Evolutionary conservation across 805 yeast genomes (phyloP).

Genomic region (Kluyveromyces siamensis): DNA sequence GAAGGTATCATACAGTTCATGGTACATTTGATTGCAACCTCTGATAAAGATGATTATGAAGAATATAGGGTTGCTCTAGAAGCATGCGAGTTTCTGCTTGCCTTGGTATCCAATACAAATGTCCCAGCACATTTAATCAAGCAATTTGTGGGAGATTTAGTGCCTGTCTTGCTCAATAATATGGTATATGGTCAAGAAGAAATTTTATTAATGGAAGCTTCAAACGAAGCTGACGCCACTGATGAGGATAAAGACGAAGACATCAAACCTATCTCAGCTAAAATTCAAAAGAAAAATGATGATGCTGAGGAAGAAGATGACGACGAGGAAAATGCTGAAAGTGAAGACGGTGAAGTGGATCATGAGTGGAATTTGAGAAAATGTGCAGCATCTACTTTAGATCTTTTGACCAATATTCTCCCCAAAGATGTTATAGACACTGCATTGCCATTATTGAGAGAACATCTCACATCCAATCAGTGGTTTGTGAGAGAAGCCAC

Average conservation of each 20-base stretch:
- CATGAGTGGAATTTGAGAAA: constrained; percentile 87
- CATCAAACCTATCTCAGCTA: constrained; percentile 72
- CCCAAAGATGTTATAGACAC: constrained; percentile 60
- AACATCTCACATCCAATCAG: constrained; percentile 53
- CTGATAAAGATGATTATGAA: constrained; percentile 28
- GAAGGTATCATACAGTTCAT: constrained; percentile 82
- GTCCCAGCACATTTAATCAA: constrained; percentile 44
- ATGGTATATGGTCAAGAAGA: constrained; percentile 89
- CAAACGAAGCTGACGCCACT: constrained; percentile 60
- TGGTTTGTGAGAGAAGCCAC: constrained; percentile 95
- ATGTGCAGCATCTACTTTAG: constrained; percentile 91
- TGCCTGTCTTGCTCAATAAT: constrained; percentile 70
- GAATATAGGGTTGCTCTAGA: constrained; percentile 78
- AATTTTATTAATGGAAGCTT: constrained; percentile 49
- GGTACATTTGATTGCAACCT: constrained; percentile 52
- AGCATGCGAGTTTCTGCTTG: constrained; percentile 85
- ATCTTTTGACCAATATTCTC: constrained; percentile 58
- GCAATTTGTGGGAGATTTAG: constrained; percentile 49
- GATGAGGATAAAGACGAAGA: constrained; percentile 83
- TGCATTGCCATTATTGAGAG: constrained; percentile 68
- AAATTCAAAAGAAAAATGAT: constrained; percentile 40
- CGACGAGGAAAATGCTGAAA: constrained; percentile 49
- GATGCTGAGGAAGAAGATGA: constrained; percentile 52
- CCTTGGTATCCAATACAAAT: constrained; percentile 54
- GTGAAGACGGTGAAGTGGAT: constrained; percentile 52